phyloP scores from a whole-genome alignment of 306 rosid species.

The Prosopis cineraria region DNA sequence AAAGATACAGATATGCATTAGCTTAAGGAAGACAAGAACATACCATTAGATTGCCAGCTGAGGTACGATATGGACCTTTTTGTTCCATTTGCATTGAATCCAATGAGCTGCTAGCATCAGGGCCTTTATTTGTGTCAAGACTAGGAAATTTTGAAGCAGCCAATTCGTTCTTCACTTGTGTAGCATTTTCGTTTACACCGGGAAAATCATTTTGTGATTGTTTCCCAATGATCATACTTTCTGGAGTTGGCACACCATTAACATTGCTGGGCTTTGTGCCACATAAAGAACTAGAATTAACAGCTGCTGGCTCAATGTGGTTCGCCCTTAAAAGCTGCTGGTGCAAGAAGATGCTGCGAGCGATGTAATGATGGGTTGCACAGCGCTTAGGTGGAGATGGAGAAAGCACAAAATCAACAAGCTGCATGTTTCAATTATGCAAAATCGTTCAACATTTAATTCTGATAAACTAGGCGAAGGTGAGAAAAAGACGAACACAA shows the following conservation, averaged over 20 bases:
- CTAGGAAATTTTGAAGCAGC: constrained; percentile 33
- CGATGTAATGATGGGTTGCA: constrained; percentile 68
- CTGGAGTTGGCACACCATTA: constrained; percentile 34
- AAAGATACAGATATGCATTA: not conserved
- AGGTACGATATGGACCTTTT: constrained; percentile 46
- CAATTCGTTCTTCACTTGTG: constrained; percentile 31
- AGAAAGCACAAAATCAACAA: constrained; percentile 37
- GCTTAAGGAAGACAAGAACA: constrained; percentile 32
- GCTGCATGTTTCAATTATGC: constrained; percentile 48
- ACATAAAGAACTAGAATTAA: constrained; percentile 43
- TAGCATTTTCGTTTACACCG: constrained; percentile 30
- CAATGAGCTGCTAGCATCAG: constrained; percentile 32
- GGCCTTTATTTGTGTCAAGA: constrained; percentile 36
- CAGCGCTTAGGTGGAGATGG: constrained; percentile 57
- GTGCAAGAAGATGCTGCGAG: constrained; percentile 63
- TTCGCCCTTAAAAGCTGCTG: constrained; percentile 50
- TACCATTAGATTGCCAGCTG: constrained; percentile 56
- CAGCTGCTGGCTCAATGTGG: constrained; percentile 35
- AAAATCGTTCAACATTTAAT: constrained; percentile 14
- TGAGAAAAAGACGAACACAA: not conserved
- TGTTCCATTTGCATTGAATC: constrained; percentile 52
- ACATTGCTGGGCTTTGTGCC: constrained; percentile 46
- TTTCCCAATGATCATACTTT: constrained; percentile 35
- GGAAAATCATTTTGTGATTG: constrained; percentile 44
- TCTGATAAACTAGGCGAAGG: not conserved